Evolutionary conservation across 805 yeast genomes (phyloP).

Genomic region (Spencermartinsiella europaea): DNA sequence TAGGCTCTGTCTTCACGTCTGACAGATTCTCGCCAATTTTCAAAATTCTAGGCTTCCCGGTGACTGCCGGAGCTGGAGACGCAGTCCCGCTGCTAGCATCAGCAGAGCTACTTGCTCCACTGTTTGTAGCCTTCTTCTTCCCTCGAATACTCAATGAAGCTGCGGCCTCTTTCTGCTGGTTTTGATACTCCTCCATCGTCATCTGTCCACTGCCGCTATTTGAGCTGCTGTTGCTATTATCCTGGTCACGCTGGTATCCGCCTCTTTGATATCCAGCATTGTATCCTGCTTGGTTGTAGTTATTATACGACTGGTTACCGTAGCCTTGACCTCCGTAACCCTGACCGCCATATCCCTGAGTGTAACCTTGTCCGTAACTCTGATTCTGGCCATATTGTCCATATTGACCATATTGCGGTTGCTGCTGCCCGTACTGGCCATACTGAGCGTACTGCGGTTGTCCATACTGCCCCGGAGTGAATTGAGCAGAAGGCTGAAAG

Average conservation of each 20-base stretch:
- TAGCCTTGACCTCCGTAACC: conserved; percentile 11
- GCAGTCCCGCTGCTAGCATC: background rate
- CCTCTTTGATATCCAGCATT: conserved; percentile 10
- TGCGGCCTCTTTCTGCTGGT: conserved; percentile 15
- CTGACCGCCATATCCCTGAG: conserved; percentile 28
- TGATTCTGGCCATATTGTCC: conserved; percentile 30
- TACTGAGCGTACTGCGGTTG: conserved; percentile 14
- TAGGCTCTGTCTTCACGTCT: conserved; percentile 12
- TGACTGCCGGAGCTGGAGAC: conserved; percentile 4
- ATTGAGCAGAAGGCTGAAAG: conserved; percentile 22
- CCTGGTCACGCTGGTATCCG: conserved; percentile 8
- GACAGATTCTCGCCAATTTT: background rate
- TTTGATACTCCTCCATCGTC: conserved; percentile 76
- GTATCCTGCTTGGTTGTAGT: conserved; percentile 10
- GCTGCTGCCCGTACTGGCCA: conserved; percentile 19
- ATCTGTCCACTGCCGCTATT: conserved; percentile 30
- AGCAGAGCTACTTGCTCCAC: background rate
- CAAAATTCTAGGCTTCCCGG: conserved; percentile 9
- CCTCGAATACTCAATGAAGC: conserved; percentile 7
- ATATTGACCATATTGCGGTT: conserved; percentile 7
- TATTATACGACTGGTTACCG: conserved; percentile 9
- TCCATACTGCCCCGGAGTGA: conserved; percentile 26
- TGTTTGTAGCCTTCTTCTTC: background rate
- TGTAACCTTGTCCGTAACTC: conserved; percentile 26
- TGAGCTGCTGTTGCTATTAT: conserved; percentile 15